phyloP scores from a whole-genome alignment of 306 rosid genomes.

The Styphnolobium japonicum region DNA sequence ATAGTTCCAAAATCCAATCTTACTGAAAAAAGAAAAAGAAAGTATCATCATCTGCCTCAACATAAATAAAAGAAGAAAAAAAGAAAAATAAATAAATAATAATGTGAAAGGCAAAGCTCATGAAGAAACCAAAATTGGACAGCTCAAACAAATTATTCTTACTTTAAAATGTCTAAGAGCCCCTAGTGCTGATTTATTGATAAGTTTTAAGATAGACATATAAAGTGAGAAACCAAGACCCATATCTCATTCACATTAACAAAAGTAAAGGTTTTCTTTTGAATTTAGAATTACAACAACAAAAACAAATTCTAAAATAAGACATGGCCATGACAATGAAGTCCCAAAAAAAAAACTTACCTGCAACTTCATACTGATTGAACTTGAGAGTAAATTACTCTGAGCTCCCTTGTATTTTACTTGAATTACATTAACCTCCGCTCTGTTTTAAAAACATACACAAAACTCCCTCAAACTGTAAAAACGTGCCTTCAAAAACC shows the following conservation, averaged over 20 bases:
- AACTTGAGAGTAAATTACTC: not conserved
- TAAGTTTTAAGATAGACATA: not conserved
- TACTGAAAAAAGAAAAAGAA: not conserved
- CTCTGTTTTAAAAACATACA: not conserved
- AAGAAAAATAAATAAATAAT: not conserved
- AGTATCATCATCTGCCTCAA: not conserved
- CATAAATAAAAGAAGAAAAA: not conserved
- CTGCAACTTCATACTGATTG: not conserved
- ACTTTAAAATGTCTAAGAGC: not conserved
- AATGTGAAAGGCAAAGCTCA: not conserved
- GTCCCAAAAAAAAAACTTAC: not conserved
- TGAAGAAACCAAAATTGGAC: not conserved
- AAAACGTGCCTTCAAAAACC: not conserved
- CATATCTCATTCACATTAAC: not conserved
- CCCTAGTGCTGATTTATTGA: not conserved
- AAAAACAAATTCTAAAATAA: not conserved
- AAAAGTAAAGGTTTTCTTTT: not conserved
- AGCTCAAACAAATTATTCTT: not conserved
- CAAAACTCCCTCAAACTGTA: not conserved
- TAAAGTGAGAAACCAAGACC: not conserved
- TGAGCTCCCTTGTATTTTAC: not conserved
- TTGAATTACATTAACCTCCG: not conserved
- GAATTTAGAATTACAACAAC: not conserved
- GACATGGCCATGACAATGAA: not conserved
- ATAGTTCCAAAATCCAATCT: conserved; percentile 1